Base-by-base conservation (phyloP, 257 asterid genomes). In the Ajuga chamaepitys region DNA sequence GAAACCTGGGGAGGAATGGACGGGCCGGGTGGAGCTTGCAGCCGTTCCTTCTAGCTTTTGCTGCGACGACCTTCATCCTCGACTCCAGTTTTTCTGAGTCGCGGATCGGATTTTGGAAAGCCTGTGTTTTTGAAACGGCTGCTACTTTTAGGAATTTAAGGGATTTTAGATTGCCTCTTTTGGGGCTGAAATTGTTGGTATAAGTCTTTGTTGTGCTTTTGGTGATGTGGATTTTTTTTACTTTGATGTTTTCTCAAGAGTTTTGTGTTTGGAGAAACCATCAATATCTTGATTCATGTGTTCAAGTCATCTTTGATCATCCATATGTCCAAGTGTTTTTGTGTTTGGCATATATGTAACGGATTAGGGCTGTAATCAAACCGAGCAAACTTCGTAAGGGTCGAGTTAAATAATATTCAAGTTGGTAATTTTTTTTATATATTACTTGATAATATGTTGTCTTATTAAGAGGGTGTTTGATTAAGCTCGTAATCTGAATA, bases 1-100 rank as follows among this genome's bases (percentile, higher is more conserved):
- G 71, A 89, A 83, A 73, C 89, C 91, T 1, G 94, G 98, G 28
- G 94, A 89, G 73, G 95, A 89, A 77, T 93, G 98, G 98, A 89
- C 88, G 0, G 95, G 97, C 0, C 77, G 86, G 0, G 28, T 89
- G 34, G 94, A 85, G 81, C 87, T 93, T 51, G 79, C 80, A 11
- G 95, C 82, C 18, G 86, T 89, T 5, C 91, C 95, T 2, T 88
- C 97, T 0, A 88, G 81, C 82, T 92, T 91, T 61, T 88, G 95
- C 78, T 68, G 86, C 35, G 91, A 86, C 11, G 72, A 74, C 32
- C 89, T 88, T 62, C 72, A 81, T 46, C 77, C 83, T 28, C 77
- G 50, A 52, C 74, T 78, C 63, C 42, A 74, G 40, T 72, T 66
- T 56, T 82, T 77, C 71, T 77, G 81, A 74, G 35, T 45, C 58